phyloP scores from a whole-genome alignment of 306 rosid species.

The Neltuma alba region DNA sequence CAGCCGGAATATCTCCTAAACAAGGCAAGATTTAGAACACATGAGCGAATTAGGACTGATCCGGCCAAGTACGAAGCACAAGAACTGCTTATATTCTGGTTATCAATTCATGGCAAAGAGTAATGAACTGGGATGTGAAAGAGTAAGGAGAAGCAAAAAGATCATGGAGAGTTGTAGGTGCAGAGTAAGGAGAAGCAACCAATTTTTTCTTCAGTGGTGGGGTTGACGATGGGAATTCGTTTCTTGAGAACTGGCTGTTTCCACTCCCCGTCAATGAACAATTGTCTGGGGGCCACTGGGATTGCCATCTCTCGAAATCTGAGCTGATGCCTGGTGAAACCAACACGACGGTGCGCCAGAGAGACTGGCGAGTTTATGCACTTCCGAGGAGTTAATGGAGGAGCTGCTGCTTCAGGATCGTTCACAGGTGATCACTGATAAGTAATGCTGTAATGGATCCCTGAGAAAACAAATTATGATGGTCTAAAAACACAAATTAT shows the following conservation, averaged over 20 bases:
- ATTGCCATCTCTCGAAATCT: conserved; percentile 52
- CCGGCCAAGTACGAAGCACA: not conserved
- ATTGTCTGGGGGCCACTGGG: conserved; percentile 60
- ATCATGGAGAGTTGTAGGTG: not conserved
- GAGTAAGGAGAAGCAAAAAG: not conserved
- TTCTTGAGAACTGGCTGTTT: conserved; percentile 62
- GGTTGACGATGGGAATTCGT: conserved; percentile 85
- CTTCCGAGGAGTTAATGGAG: no score
- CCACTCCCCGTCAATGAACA: conserved; percentile 92
- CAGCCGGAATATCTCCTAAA: conserved; percentile 81
- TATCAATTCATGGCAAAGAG: not conserved
- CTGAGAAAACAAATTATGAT: no score
- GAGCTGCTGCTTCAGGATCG: no score
- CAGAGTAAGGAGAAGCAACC: conserved; percentile 50
- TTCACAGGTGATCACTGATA: no score
- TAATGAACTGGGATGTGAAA: not conserved
- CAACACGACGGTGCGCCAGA: not conserved
- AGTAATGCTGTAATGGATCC: no score
- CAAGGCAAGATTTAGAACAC: not conserved
- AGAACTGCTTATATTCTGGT: not conserved
- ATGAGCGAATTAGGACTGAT: not conserved
- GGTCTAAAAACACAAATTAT: no score
- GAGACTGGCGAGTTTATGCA: not conserved
- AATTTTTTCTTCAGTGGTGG: conserved; percentile 65
- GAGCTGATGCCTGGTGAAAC: not conserved